A percentile compares a stretch with the other conserved stretches of the same genome.
These are phyloP conservation scores for Alternaria alternata DNA, from an alignment of 2,329 filamentous ascomycete genomes.

Conservation along the genomic window DNA sequence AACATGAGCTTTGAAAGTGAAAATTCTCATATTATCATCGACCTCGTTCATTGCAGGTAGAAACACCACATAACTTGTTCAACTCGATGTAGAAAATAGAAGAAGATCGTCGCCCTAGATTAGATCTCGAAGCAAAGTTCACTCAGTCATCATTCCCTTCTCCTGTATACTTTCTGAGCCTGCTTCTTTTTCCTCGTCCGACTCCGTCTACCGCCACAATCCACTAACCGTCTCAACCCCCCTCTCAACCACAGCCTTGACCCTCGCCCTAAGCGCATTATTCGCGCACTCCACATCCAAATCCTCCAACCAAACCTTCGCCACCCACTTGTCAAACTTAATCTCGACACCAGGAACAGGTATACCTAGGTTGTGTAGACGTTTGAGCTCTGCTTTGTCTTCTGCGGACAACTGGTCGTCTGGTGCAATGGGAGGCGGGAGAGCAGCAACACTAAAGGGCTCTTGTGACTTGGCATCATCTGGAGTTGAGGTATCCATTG, in stretches of 20 bases:
- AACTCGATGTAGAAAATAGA: not conserved
- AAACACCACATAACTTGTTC: not conserved
- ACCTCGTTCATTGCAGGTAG: not conserved
- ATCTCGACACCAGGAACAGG: conserved; percentile 90
- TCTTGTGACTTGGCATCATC: conserved; percentile 4
- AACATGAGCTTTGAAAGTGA: not conserved
- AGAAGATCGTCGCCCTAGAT: not conserved
- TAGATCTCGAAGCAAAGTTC: not conserved
- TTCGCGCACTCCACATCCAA: conserved; percentile 88
- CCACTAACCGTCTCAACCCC: conserved; percentile 79
- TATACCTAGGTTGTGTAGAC: conserved; percentile 84
- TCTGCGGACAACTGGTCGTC: conserved; percentile 16
- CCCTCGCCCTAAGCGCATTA: conserved; percentile 79
- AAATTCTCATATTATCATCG: not conserved
- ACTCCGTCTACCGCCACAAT: conserved; percentile 32
- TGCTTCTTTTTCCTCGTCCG: not conserved
- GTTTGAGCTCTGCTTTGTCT: conserved; percentile 68
- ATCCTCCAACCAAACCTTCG: conserved; percentile 90
- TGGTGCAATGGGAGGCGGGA: not conserved
- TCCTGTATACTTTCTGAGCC: not conserved
- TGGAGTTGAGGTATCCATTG: conserved; percentile 1
- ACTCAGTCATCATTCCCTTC: not conserved
- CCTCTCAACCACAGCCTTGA: conserved; percentile 87
- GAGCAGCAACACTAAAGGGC: conserved; percentile 19
- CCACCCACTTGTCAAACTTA: conserved; percentile 84